Conservation (phyloP, 352 stramenopile genomes). For the Achlya hypogyna region DNA sequence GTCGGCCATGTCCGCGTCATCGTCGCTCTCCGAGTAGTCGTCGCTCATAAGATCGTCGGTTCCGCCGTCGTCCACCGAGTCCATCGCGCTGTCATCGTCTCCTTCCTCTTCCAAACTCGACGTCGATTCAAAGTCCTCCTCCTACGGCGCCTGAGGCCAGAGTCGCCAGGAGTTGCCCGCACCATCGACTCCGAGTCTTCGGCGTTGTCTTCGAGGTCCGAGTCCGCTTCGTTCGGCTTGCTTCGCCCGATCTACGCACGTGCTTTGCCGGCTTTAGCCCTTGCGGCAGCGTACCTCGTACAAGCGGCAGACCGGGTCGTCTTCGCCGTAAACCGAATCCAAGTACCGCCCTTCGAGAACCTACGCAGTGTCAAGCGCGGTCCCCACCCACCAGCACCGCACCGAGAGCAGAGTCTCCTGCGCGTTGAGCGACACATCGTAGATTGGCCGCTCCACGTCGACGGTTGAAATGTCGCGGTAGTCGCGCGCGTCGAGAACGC, state of each 20-base stretch:
- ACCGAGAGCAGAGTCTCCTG: conserved; percentile 53
- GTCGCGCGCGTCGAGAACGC: conserved; percentile 67
- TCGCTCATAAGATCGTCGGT: background rate
- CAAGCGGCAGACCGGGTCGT: conserved; percentile 73
- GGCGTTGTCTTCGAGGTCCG: conserved; percentile 68
- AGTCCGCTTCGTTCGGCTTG: conserved; percentile 78
- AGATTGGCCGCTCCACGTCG: conserved; percentile 67
- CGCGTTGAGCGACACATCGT: conserved; percentile 53
- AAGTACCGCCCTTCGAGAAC: conserved; percentile 67
- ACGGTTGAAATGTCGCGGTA: conserved; percentile 81
- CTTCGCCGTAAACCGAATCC: conserved; percentile 40
- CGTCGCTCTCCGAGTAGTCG: background rate
- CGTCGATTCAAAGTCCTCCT: conserved; percentile 74
- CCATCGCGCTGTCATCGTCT: conserved; percentile 17
- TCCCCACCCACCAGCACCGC: conserved; percentile 8
- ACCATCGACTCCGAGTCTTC: conserved; percentile 42
- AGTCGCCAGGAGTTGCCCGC: background rate
- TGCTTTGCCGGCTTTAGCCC: background rate
- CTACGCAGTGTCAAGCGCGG: conserved; percentile 1
- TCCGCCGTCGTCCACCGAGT: background rate
- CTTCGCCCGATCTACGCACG: conserved; percentile 47
- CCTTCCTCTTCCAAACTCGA: conserved; percentile 35
- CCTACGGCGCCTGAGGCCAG: conserved; percentile 25
- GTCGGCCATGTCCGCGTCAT: background rate
- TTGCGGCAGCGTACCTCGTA: conserved; percentile 39